A percentile compares a stretch with the other conserved stretches of the same genome.
phyloP scores from a whole-genome alignment of 2,329 filamentous ascomycete genomes.

The Monilinia fructigena region DNA sequence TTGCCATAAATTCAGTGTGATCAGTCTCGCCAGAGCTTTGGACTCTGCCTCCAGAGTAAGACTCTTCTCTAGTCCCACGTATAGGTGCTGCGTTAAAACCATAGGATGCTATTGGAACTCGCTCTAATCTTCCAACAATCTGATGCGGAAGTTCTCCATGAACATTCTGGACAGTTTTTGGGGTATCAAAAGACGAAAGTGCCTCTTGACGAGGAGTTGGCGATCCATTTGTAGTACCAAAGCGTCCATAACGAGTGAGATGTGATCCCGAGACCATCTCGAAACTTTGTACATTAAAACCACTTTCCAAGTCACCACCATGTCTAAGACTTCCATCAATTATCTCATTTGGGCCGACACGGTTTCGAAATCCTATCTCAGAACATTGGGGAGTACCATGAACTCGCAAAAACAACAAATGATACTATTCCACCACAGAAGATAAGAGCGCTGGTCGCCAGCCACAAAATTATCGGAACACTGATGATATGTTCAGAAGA shows the following conservation, averaged over 20 bases:
- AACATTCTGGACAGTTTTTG: background rate
- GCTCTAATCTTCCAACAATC: background rate
- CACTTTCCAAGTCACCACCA: background rate
- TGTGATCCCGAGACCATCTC: background rate
- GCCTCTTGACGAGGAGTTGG: background rate
- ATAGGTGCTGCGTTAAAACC: background rate
- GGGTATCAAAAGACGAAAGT: background rate
- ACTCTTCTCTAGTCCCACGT: background rate
- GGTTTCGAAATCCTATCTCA: background rate
- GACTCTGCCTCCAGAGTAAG: background rate
- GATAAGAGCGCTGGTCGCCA: background rate
- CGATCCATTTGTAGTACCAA: too few species aligned
- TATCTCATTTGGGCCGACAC: background rate
- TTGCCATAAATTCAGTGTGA: background rate
- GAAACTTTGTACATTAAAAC: background rate
- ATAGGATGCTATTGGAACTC: background rate
- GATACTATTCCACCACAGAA: background rate
- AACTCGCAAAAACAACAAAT: background rate
- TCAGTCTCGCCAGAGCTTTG: background rate
- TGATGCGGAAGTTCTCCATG: background rate
- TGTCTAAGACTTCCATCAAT: background rate
- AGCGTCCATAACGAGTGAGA: background rate
- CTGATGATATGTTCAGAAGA: background rate
- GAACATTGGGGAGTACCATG: background rate
- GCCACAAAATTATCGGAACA: constrained; percentile 1